Evolutionary conservation across 2,329 filamentous ascomycete species (phyloP), one percentile per base, ranked within the genome.

Genomic region (Exophiala sideris): DNA sequence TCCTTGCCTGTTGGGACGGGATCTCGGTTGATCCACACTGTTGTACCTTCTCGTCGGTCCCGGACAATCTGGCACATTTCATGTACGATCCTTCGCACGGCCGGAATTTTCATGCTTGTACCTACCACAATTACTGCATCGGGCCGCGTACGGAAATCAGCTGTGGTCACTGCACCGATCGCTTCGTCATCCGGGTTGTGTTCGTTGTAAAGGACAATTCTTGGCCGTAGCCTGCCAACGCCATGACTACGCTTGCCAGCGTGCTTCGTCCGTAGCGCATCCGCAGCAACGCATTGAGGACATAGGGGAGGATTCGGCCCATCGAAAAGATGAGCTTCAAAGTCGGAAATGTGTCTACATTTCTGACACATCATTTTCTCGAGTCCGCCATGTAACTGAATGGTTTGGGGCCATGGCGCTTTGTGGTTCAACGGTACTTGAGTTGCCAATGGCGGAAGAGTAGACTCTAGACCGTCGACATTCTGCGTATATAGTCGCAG

Each of bases 301-400:
- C 94, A 99, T 8, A 87, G 79, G 21, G 94, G 94, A 3, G 94
- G 84, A 59, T 89, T 83, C 5, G 91, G 88, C 2, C 92, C 90
- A 51, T 89, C 81, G 69, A 99, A 99, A 40, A 95, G 76, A 6
- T 84, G 81, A 7, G 85, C 80, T 60, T 96, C 79, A 65, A 99
- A 91, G 48, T 87, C 80, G 41, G 83, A 81, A 7, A 96, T 78
- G 55, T 87, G 78, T 62, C 84, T 82, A 70, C 94, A 99, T 70
- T 97, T 97, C 41, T 90, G 90, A 72, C 94, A 99, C 12, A 95
- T 88, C 92, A 97, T 97, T 70, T 96, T 94, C 65, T 91, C 86
- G 34, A 99, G 79, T 14, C 92, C 91, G 35, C 94, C 94, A 65
- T 99, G 94, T 7, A 99, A 80, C 70, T 97, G 94, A 57, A 99